Conservation (phyloP, 352 stramenopile genomes). For the Thalassiosira livingstoniorum region DNA sequence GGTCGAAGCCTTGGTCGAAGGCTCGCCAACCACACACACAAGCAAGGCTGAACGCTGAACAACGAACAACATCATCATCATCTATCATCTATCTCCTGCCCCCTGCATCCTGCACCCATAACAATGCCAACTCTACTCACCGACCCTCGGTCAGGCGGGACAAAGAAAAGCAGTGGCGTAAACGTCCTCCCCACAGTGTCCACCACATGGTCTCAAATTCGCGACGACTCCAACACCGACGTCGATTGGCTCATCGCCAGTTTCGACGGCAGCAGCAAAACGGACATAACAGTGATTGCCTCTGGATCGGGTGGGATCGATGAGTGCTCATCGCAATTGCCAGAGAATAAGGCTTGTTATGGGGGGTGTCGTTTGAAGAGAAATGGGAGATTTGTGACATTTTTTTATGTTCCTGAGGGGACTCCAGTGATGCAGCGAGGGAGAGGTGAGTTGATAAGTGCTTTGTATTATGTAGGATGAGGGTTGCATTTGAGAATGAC, state of each 20-base stretch:
- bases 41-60: too few relatives aligned
- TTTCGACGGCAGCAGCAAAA: constrained; percentile 77
- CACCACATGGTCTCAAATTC: constrained; percentile 72
- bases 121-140: constrained; percentile 73
- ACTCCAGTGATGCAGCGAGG: constrained; percentile 70
- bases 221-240: constrained; percentile 68
- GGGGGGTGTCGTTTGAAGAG: constrained; percentile 63
- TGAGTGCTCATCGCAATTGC: constrained; percentile 57
- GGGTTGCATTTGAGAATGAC: too few relatives aligned
- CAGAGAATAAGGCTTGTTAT: constrained; percentile 64
- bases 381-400: constrained; percentile 77
- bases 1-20: too few relatives aligned
- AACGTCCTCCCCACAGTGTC: constrained; percentile 73
- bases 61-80: too few relatives aligned
- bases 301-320: constrained; percentile 73
- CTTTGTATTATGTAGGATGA: too few relatives aligned
- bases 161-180: constrained; percentile 71
- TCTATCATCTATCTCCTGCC: too few relatives aligned
- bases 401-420: constrained; percentile 74
- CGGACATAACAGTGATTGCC: constrained; percentile 75
- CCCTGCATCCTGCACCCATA: too few relatives aligned
- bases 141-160: constrained; percentile 73
- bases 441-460: constrained; percentile 35
- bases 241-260: constrained; percentile 81
- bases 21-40: too few relatives aligned